Base-by-base conservation (phyloP, 495 filamentous ascomycete genomes). In the Aspergillus campestris region DNA sequence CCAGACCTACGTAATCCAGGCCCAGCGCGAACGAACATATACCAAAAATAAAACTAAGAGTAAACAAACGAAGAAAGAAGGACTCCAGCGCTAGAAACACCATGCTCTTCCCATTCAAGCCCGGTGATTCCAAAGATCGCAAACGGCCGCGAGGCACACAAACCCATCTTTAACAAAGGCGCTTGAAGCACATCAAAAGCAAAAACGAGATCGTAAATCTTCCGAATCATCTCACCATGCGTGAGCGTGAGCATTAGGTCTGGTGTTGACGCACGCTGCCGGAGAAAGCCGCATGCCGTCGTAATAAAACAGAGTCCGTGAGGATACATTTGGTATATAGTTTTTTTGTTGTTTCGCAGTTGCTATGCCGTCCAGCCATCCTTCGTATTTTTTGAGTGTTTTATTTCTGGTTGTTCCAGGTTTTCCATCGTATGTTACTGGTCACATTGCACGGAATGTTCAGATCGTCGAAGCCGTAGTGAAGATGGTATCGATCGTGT, bases 91-190 rank as follows among this genome's bases (percentile, higher is more conserved):
- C 47, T 52, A 51, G 39, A 30, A 57, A 57, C 54, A 47, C 48
- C 45, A 45, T 48, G 40, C 47, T 53, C 31, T 13, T 48, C 47
- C 47, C 40, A 46, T 44, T 31, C 34, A 45, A 27, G 39, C 27
- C 47, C 27, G 35, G 32, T 46, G 41, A 40, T 53, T 36, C 34
- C 39, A 48, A 36, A 50, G 38, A 51, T 38, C 39, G 33, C 53
- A 53, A 46, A 29, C 52, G 46, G 65, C 70, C 62, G 68, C 51
- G 66, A 67, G 65, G 66, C 67, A 57, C 54, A 54, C 50, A 64
- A 57, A 48, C 55, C 42, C 60, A 55, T 66, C 58, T 68, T 60
- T 61, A 65, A 62, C 53, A 42, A 61, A 53, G 40, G 38, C 46
- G 50, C 38, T 47, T 48, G 46, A 44, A 52, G 50, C 38, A 40